Conservation (phyloP, 2,329 filamentous ascomycete genomes). For the Apiospora hydei region DNA sequence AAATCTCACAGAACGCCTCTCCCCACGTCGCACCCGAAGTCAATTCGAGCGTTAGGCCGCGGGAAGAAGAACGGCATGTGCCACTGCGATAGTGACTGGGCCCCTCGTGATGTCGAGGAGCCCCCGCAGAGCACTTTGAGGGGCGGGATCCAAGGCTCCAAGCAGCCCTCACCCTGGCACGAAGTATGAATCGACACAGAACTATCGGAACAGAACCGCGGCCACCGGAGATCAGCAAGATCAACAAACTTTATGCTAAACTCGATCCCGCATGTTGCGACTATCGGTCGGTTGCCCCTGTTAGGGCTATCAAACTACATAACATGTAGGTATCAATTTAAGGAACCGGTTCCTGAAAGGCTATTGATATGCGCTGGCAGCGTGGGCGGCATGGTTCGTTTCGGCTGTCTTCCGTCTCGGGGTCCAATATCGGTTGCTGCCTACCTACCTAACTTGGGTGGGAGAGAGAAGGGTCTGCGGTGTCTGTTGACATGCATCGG, state of each 20-base stretch:
- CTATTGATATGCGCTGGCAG: not conserved
- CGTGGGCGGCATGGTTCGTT: not conserved
- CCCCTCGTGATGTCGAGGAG: not conserved
- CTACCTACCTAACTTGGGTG: not conserved
- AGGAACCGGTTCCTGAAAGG: not conserved
- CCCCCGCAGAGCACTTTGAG: no score
- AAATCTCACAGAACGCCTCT: not conserved
- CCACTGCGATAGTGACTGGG: not conserved
- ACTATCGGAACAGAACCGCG: conserved; percentile 4
- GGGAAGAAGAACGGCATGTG: not conserved
- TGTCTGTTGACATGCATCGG: not conserved
- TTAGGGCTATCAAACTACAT: not conserved
- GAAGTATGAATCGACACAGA: not conserved
- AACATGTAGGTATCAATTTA: not conserved
- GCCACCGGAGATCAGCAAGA: not conserved
- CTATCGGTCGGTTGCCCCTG: not conserved
- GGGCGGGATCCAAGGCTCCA: not conserved
- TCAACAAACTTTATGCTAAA: not conserved
- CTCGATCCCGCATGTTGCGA: not conserved
- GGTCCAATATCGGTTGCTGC: not conserved
- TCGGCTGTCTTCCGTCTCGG: not conserved
- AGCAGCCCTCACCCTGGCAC: not conserved
- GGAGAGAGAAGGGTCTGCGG: not conserved
- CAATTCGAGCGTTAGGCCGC: not conserved
- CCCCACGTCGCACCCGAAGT: not conserved